Evolutionary conservation across 495 filamentous ascomycete genomes (phyloP).

Genomic region (Neurospora tetrasperma): DNA sequence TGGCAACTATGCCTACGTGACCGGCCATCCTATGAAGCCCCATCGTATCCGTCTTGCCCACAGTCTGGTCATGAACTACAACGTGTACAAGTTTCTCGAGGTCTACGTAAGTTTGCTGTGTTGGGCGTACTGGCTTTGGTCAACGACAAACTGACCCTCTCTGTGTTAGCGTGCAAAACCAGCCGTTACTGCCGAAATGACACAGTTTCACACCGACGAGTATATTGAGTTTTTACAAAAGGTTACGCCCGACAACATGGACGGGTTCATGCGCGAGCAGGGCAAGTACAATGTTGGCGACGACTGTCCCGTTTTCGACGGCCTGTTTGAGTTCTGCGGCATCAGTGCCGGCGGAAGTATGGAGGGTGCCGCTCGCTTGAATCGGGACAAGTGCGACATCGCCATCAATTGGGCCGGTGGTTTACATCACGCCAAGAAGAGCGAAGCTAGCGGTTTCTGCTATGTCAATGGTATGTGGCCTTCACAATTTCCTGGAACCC

Average conservation of each 20-base stretch:
- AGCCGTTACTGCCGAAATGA: conserved; percentile 93
- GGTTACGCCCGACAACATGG: conserved; percentile 99
- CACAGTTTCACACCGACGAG: conserved; percentile 98
- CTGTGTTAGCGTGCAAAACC: conserved; percentile 78
- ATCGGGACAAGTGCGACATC: conserved; percentile 90
- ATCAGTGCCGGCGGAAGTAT: conserved; percentile 96
- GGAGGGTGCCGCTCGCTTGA: conserved; percentile 88
- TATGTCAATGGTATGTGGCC: conserved; percentile 77
- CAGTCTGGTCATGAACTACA: conserved; percentile 97
- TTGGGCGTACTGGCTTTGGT: neutral
- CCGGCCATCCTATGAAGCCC: conserved; percentile 98
- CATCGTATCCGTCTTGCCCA: conserved; percentile 96
- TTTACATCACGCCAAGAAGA: conserved; percentile 94
- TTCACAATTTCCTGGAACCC: neutral
- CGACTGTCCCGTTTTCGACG: conserved; percentile 96
- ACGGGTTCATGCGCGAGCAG: conserved; percentile 82
- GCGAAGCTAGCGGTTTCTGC: conserved; percentile 90
- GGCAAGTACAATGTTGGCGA: conserved; percentile 96
- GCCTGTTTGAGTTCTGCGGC: conserved; percentile 95
- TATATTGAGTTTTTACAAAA: conserved; percentile 97
- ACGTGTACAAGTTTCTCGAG: conserved; percentile 96
- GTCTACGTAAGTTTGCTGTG: conserved; percentile 69
- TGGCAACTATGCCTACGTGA: conserved; percentile 93
- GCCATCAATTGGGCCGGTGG: conserved; percentile 99
- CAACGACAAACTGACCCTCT: conserved; percentile 5